phyloP scores from a whole-genome alignment of 2,329 filamentous ascomycete species.

The Pseudogymnoascus sp. region DNA sequence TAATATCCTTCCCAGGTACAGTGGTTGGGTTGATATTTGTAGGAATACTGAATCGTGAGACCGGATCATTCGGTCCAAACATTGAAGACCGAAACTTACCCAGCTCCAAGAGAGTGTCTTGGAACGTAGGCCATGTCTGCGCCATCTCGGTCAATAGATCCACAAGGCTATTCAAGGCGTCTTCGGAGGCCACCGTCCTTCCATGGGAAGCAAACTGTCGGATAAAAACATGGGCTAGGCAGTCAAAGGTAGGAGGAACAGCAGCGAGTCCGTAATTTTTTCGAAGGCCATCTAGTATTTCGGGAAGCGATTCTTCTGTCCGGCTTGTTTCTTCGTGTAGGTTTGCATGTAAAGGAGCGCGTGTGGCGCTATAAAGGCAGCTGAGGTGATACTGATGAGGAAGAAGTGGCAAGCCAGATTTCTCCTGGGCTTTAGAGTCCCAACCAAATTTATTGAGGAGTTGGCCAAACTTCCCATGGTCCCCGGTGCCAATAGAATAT shows the following conservation, averaged over 20 bases:
- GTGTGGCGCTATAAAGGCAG: constrained; percentile 23
- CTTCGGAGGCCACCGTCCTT: neutral
- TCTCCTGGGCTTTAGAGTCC: neutral
- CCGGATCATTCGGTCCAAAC: neutral
- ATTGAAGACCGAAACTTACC: constrained; percentile 1
- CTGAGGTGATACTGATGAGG: constrained; percentile 27
- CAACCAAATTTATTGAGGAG: neutral
- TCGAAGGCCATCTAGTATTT: neutral
- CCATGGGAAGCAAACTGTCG: constrained; percentile 1
- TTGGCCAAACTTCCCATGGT: neutral
- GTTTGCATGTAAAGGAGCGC: constrained; percentile 9
- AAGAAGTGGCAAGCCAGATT: constrained; percentile 14
- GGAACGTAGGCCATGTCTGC: constrained; percentile 1
- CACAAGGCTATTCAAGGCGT: neutral
- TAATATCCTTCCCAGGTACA: neutral
- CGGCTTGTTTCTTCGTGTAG: neutral
- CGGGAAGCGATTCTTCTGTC: neutral
- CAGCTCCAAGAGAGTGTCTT: neutral
- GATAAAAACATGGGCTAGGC: neutral
- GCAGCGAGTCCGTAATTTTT: neutral
- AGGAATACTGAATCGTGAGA: neutral
- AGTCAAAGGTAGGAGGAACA: constrained; percentile 4
- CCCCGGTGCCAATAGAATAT: constrained; percentile 11
- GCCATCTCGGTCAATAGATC: neutral
- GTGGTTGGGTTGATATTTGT: neutral